Conservation (phyloP, 129 eudicot species). For the Logfia minima region DNA sequence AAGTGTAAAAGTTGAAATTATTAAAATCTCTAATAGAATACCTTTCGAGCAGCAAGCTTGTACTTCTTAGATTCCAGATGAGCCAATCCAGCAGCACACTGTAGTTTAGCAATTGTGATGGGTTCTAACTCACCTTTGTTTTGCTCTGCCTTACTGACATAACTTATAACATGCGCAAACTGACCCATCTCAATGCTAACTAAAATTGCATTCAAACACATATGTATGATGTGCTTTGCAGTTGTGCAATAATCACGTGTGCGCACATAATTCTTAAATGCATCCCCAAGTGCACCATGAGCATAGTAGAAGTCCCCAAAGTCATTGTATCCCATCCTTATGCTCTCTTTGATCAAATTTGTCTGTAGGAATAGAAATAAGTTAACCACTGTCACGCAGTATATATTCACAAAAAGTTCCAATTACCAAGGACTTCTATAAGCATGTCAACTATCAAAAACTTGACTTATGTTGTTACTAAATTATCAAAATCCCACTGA, state of each 20-base stretch:
- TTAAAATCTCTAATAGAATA: slow-evolving; percentile 13
- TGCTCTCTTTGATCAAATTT: slow-evolving; percentile 94
- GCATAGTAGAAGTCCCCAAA: slow-evolving; percentile 93
- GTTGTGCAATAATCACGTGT: slow-evolving; percentile 99
- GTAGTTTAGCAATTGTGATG: slow-evolving; percentile 63
- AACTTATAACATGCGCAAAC: slow-evolving; percentile 88
- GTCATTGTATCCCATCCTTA: slow-evolving; percentile 98
- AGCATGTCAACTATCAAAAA: not conserved
- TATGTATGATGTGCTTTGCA: slow-evolving; percentile 71
- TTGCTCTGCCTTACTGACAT: slow-evolving; percentile 92
- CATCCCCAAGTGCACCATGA: slow-evolving; percentile 92
- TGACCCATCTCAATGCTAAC: slow-evolving; percentile 99
- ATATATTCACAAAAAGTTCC: too few species aligned
- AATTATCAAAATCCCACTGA: not conserved
- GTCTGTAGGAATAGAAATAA: slow-evolving; percentile 52
- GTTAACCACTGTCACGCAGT: slow-evolving; percentile 2
- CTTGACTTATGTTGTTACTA: not conserved
- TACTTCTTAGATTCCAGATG: slow-evolving; percentile 81
- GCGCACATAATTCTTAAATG: slow-evolving; percentile 91
- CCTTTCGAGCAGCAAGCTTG: slow-evolving; percentile 99
- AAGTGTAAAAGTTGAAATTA: not conserved
- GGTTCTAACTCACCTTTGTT: slow-evolving; percentile 62
- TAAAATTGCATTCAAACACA: slow-evolving; percentile 95
- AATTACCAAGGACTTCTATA: too few species aligned
- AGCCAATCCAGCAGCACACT: slow-evolving; percentile 93